Percentiles rank a stretch among this genome's conserved stretches.
These are phyloP conservation scores for Penicillium verrucosum DNA, from an alignment of 2,329 filamentous ascomycete genomes.

Conservation along the genomic window DNA sequence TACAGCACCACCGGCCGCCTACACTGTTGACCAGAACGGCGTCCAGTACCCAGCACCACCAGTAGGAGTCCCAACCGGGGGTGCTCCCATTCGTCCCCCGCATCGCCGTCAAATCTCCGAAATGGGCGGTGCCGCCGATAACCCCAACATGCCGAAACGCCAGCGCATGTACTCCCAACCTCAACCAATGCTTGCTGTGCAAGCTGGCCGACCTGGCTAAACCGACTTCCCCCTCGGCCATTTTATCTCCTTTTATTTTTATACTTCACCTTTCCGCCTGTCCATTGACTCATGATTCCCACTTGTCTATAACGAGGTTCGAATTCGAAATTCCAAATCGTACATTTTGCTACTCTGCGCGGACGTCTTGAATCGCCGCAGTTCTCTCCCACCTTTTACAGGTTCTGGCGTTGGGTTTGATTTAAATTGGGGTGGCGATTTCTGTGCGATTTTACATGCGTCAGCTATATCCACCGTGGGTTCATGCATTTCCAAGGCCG, in stretches of 20 bases:
- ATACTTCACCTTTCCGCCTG: slow-evolving; percentile 14
- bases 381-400: slow-evolving; percentile 14
- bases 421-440: slow-evolving; percentile 13
- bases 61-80: slow-evolving; percentile 34
- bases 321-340: slow-evolving; percentile 13
- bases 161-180: slow-evolving; percentile 56
- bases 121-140: slow-evolving; percentile 54
- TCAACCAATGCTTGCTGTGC: slow-evolving; percentile 49
- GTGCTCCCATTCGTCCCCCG: slow-evolving; percentile 32
- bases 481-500: slow-evolving; percentile 2
- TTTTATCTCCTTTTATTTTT: not conserved
- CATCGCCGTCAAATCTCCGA: slow-evolving; percentile 61
- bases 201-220: slow-evolving; percentile 43
- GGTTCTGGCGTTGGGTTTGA: slow-evolving; percentile 21
- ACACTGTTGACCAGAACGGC: slow-evolving; percentile 40
- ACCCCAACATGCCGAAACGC: slow-evolving; percentile 54
- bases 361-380: slow-evolving; percentile 14
- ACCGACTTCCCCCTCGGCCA: not conserved
- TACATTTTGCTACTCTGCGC: slow-evolving; percentile 21
- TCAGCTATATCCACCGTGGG: slow-evolving; percentile 14
- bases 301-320: slow-evolving; percentile 26
- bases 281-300: slow-evolving; percentile 28
- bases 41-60: slow-evolving; percentile 39
- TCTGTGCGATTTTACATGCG: slow-evolving; percentile 11
- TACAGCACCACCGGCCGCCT: slow-evolving; percentile 37